Conservation (phyloP, 306 rosid genomes). For the Prunus mira region DNA sequence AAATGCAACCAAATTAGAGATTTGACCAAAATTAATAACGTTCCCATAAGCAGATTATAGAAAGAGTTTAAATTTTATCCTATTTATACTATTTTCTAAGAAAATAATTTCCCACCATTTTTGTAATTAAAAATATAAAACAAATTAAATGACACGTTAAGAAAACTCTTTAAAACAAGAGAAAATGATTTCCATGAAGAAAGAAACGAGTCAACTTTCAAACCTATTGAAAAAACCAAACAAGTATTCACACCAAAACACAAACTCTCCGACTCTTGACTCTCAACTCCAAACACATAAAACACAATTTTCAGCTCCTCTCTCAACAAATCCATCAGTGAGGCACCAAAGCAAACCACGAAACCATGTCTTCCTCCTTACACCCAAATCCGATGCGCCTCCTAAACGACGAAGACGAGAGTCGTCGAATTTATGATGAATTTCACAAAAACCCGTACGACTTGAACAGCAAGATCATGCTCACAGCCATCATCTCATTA, state of each 20-base stretch:
- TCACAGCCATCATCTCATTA: constrained; percentile 55
- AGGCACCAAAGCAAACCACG: not conserved
- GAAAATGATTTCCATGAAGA: not conserved
- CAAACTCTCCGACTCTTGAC: not conserved
- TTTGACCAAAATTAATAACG: too few species aligned
- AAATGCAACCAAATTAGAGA: too few species aligned
- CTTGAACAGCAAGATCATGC: constrained; percentile 53
- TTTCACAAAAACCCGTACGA: not conserved
- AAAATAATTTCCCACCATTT: too few species aligned
- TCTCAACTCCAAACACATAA: not conserved
- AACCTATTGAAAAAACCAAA: constrained; percentile 14
- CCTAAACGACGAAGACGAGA: not conserved
- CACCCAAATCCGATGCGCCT: not conserved
- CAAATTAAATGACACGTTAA: too few species aligned
- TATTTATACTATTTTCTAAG: too few species aligned
- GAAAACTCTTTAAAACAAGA: not conserved
- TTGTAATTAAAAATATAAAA: too few species aligned
- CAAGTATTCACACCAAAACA: constrained; percentile 4
- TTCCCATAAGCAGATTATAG: too few species aligned
- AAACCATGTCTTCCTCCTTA: constrained; percentile 5
- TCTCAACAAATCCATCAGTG: not conserved
- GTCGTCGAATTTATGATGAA: accelerated
- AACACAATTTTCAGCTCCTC: not conserved
- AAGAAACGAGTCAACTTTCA: constrained; percentile 24
- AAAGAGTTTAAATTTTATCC: too few species aligned